Conservation (phyloP, 345 rosid genomes). For the Zanthoxylum bungeanum region DNA sequence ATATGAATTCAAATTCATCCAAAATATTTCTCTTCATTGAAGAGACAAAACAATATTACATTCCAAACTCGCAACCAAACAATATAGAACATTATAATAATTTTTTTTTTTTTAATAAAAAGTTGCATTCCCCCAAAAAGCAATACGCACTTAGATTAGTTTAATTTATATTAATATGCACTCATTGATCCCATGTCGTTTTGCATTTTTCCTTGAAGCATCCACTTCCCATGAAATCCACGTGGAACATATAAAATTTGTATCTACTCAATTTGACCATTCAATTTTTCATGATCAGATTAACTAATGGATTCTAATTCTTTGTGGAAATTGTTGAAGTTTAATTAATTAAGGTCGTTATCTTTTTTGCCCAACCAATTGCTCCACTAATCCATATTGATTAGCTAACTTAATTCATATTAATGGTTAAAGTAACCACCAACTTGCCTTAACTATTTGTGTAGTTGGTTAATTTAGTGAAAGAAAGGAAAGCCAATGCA, state of each 20-base stretch:
- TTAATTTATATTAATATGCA: neutral
- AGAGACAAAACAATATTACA: too few species aligned
- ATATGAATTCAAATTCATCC: too few species aligned
- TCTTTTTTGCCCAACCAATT: neutral
- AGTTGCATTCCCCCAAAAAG: too few species aligned
- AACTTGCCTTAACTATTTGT: neutral
- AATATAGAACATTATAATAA: too few species aligned
- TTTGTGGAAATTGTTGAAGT: neutral
- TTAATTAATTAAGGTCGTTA: neutral
- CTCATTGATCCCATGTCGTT: neutral
- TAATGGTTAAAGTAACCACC: too few species aligned
- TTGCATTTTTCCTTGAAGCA: conserved; percentile 5
- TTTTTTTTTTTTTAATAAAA: neutral
- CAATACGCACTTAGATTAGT: neutral
- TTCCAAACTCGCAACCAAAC: too few species aligned
- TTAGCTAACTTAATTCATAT: neutral
- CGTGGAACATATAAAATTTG: neutral
- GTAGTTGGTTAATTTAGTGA: too few species aligned
- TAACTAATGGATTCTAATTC: neutral
- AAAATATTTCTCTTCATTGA: too few species aligned
- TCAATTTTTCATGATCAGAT: neutral
- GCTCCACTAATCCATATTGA: neutral
- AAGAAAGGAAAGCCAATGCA: too few species aligned
- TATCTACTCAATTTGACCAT: conserved; percentile 21
- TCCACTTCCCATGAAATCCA: conserved; percentile 15